Evolutionary conservation across 148 eudicot species (phyloP).

Genomic region (Fagopyrum tataricum): DNA sequence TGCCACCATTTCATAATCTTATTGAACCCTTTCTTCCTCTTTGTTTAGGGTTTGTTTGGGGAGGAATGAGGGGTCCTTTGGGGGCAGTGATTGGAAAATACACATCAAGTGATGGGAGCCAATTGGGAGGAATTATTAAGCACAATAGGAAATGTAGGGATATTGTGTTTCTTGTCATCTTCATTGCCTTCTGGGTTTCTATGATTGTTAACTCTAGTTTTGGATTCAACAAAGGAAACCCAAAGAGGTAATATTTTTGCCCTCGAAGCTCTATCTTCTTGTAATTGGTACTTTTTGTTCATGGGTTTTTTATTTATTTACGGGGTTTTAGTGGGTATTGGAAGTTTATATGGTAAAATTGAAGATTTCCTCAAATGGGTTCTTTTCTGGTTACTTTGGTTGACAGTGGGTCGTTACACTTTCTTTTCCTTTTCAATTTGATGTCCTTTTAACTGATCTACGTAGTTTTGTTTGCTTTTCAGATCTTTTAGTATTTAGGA

Average conservation of each 20-base stretch:
- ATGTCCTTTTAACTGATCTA: not conserved
- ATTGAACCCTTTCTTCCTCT: not conserved
- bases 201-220: conserved; percentile 98
- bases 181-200: conserved; percentile 88
- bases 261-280: not conserved
- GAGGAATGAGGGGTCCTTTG: conserved; percentile 53
- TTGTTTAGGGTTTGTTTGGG: conserved; percentile 11
- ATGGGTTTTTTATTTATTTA: not conserved
- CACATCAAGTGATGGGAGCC: conserved; percentile 60
- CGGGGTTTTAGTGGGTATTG: not conserved
- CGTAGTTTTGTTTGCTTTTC: not conserved
- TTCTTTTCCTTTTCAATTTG: not conserved
- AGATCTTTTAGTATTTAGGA: not conserved
- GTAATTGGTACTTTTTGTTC: not conserved
- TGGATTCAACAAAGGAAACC: conserved; percentile 87
- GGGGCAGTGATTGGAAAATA: conserved; percentile 71
- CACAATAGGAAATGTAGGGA: conserved; percentile 90
- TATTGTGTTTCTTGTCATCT: conserved; percentile 71
- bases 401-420: not conserved
- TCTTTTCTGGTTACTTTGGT: not conserved
- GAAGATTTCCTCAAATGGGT: conserved; percentile 3
- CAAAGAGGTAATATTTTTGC: conserved; percentile 45
- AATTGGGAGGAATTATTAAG: conserved; percentile 59
- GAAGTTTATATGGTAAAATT: not conserved
- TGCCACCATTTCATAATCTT: not conserved